phyloP scores from a whole-genome alignment of 306 rosid species.

The Rubus parviflorus region DNA sequence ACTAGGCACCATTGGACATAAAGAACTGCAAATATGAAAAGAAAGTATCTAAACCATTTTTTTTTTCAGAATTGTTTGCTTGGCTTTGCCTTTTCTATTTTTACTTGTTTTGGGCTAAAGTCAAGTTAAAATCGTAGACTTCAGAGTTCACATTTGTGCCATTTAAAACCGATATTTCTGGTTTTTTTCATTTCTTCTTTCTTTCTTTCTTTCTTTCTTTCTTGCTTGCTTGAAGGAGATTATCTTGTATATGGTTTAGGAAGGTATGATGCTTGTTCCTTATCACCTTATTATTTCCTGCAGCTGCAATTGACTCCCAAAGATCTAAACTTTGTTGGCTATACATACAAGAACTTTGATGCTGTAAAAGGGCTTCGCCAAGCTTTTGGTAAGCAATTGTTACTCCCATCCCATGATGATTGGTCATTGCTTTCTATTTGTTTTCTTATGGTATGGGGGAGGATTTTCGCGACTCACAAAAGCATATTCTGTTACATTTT shows the following conservation, averaged over 20 bases:
- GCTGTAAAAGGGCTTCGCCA: constrained; percentile 91
- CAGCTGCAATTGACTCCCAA: constrained; percentile 92
- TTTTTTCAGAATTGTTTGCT: neutral
- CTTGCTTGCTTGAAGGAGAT: neutral
- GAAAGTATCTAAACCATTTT: neutral
- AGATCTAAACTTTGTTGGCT: constrained; percentile 94
- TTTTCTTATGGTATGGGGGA: neutral
- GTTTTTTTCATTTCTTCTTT: neutral
- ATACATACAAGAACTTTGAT: constrained; percentile 97
- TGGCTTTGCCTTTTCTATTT: neutral
- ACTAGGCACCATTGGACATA: neutral
- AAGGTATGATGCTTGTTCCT: constrained; percentile 11
- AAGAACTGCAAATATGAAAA: neutral
- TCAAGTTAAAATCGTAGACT: neutral
- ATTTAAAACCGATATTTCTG: neutral
- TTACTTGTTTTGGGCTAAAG: neutral
- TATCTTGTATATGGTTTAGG: neutral
- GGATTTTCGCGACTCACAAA: constrained; percentile 12
- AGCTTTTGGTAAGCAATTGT: constrained; percentile 58
- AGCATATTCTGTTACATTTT: neutral
- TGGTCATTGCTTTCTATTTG: neutral
- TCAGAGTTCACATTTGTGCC: neutral
- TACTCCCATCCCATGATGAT: constrained; percentile 18
- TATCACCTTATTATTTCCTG: constrained; percentile 35
- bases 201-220: neutral